These are phyloP conservation scores for Dactylellina haptotyla DNA, from an alignment of 2,329 filamentous ascomycete species.

Conservation along the genomic window DNA sequence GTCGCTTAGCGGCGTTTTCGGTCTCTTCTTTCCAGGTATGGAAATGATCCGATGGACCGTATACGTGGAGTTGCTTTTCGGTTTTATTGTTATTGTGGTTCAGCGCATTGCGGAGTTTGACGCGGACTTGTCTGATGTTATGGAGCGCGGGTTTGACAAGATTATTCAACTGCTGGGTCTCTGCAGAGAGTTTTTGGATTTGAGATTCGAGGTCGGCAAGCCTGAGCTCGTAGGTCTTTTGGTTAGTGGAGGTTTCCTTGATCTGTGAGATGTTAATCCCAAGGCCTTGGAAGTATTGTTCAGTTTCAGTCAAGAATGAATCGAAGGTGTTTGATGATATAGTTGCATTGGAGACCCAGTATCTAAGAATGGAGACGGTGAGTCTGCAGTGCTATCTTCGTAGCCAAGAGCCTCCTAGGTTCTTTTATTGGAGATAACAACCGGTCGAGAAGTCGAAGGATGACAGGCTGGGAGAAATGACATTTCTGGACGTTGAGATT, in stretches of 20 bases:
- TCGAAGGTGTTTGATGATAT: too few species aligned
- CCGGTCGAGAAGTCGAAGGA: background rate
- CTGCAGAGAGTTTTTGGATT: too few species aligned
- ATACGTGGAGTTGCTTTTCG: background rate
- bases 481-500: background rate
- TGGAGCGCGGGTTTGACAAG: too few species aligned
- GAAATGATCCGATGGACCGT: constrained; percentile 1
- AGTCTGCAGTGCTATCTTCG: background rate
- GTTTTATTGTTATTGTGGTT: background rate
- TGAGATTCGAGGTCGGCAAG: too few species aligned
- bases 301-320: too few species aligned
- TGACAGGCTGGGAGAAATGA: background rate
- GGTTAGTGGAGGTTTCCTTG: too few species aligned
- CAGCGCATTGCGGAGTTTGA: background rate
- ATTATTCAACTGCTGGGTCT: too few species aligned
- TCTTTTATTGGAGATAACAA: background rate
- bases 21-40: background rate
- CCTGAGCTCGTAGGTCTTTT: too few species aligned
- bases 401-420: background rate
- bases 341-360: too few species aligned
- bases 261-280: too few species aligned
- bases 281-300: too few species aligned
- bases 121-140: background rate
- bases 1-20: background rate
- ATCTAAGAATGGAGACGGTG: background rate